Evolutionary conservation across 225 moss, liverwort and hornwort species (phyloP).

Genomic region (Asterella californica): DNA sequence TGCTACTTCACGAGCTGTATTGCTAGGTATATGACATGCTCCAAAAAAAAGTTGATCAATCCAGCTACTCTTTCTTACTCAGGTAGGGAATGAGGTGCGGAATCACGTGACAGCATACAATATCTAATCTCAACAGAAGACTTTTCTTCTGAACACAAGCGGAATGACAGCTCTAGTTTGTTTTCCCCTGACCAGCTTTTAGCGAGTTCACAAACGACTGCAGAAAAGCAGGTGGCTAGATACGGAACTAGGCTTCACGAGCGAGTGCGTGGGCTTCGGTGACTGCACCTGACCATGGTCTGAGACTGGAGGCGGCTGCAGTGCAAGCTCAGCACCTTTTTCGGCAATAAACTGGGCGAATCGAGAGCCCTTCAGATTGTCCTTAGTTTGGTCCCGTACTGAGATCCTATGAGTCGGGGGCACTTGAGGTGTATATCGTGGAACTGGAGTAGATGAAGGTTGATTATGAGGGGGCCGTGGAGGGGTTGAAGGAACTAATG

Average conservation of each 20-base stretch:
- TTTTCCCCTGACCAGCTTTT: not conserved
- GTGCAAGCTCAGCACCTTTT: slow-evolving; percentile 50
- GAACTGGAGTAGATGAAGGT: slow-evolving; percentile 29
- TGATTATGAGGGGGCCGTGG: slow-evolving; percentile 56
- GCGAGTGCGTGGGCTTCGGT: slow-evolving; percentile 7
- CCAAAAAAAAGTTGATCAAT: not conserved
- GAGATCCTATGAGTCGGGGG: slow-evolving; percentile 29
- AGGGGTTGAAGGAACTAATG: slow-evolving; percentile 90
- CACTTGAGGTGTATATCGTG: slow-evolving; percentile 30
- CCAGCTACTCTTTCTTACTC: not conserved
- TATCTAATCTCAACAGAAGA: not conserved
- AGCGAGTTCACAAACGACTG: slow-evolving; percentile 31
- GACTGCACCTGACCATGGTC: slow-evolving; percentile 15
- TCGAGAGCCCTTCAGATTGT: slow-evolving; percentile 57
- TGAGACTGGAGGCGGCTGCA: slow-evolving; percentile 18
- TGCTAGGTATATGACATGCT: not conserved
- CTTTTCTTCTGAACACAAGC: not conserved
- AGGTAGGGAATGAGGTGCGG: not conserved
- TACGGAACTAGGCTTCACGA: not conserved
- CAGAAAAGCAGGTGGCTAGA: slow-evolving; percentile 6
- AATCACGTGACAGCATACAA: not conserved
- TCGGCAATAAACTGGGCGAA: slow-evolving; percentile 72
- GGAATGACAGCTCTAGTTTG: not conserved
- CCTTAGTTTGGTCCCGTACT: slow-evolving; percentile 39
- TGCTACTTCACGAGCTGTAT: not conserved